Evolutionary conservation across 331 rosid genomes (phyloP).

Genomic region (Telfairia occidentalis): DNA sequence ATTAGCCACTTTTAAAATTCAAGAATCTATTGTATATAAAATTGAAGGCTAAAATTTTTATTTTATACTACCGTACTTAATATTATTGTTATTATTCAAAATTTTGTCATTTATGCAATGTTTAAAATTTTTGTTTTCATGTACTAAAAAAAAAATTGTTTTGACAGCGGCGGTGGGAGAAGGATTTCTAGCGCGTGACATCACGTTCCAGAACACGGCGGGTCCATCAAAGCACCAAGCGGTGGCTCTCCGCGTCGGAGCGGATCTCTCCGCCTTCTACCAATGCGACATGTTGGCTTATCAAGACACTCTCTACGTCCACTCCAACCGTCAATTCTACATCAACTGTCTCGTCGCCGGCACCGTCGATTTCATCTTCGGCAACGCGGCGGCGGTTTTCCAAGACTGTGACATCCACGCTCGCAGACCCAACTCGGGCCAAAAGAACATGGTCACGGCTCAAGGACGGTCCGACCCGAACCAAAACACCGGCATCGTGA

Average conservation of each 20-base stretch:
- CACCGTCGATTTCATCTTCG: conserved; percentile 32
- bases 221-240: conserved; percentile 22
- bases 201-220: conserved; percentile 20
- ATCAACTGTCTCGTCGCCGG: conserved; percentile 18
- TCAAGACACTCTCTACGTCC: conserved; percentile 27
- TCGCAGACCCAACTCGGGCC: conserved; percentile 10
- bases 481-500: conserved; percentile 19
- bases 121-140: too few relatives aligned
- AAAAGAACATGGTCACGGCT: conserved; percentile 19
- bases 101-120: too few relatives aligned
- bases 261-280: conserved; percentile 25
- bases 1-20: too few relatives aligned
- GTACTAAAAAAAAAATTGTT: too few relatives aligned
- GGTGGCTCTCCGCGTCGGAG: conserved; percentile 18
- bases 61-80: too few relatives aligned
- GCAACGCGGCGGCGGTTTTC: conserved; percentile 24
- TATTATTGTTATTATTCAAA: too few relatives aligned
- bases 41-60: too few relatives aligned
- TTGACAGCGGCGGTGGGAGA: conserved; percentile 14
- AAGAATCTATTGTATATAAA: too few relatives aligned
- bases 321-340: conserved; percentile 26
- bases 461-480: conserved; percentile 24
- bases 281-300: conserved; percentile 15
- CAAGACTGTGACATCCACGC: conserved; percentile 18
- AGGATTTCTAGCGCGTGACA: conserved; percentile 11